phyloP scores from a whole-genome alignment of 2,329 filamentous ascomycete species.

The Fusarium sp. region DNA sequence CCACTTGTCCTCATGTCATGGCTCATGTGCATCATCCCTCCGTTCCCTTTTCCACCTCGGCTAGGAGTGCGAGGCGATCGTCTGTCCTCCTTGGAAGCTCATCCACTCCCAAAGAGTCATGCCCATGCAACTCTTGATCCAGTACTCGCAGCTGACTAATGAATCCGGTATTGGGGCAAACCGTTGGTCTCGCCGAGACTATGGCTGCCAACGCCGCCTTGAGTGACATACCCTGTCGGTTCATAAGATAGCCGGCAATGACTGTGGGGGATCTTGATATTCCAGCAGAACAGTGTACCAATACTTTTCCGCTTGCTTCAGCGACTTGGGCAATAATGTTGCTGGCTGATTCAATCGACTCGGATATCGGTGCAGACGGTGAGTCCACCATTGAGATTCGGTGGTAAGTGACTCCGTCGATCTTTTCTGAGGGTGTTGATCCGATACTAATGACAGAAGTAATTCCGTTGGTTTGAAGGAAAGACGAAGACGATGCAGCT shows the following conservation, averaged over 20 bases:
- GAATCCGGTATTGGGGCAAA: not conserved
- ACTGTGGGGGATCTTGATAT: not conserved
- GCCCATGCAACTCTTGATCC: not conserved
- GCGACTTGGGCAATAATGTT: not conserved
- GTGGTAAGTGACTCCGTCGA: not conserved
- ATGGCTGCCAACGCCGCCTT: not conserved
- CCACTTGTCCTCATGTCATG: not conserved
- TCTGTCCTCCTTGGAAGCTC: not conserved
- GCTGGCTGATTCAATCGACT: not conserved
- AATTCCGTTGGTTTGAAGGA: not conserved
- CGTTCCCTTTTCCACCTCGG: not conserved
- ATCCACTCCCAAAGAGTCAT: not conserved
- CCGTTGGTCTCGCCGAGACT: not conserved
- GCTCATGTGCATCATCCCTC: not conserved
- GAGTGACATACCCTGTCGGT: not conserved
- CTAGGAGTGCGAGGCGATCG: not conserved
- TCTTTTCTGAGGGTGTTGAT: not conserved
- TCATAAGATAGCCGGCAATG: not conserved
- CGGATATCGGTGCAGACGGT: not conserved
- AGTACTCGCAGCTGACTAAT: not conserved
- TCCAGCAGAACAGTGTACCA: not conserved
- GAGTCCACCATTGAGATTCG: slow-evolving; percentile 1
- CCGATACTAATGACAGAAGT: not conserved
- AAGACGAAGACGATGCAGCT: not conserved
- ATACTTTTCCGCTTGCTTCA: not conserved